A percentile compares a stretch with the other conserved stretches of the same genome.
phyloP scores from a whole-genome alignment of 1,284 basidiomycete genomes.

The Neotropicomus parvogracilis region DNA sequence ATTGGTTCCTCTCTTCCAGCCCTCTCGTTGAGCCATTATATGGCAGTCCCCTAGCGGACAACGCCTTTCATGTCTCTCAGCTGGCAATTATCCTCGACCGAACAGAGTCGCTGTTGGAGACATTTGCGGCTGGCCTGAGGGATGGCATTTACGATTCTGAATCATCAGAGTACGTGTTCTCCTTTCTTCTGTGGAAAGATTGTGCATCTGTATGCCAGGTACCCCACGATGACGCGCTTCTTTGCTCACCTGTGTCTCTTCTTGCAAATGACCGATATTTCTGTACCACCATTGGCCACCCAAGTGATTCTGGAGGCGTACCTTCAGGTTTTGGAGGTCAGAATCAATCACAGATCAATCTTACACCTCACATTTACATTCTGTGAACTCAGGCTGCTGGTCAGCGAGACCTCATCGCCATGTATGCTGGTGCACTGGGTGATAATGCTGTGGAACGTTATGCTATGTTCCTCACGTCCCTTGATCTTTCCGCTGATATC shows the following conservation, averaged over 20 bases:
- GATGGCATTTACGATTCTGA: constrained; percentile 46
- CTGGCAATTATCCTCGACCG: constrained; percentile 80
- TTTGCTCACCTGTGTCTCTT: constrained; percentile 95
- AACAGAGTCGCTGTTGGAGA: constrained; percentile 65
- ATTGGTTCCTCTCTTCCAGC: neutral
- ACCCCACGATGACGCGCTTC: constrained; percentile 76
- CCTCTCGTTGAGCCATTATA: constrained; percentile 2
- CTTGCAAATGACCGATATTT: constrained; percentile 76
- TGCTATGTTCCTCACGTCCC: constrained; percentile 83
- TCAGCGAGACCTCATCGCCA: constrained; percentile 83
- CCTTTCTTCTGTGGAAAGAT: neutral
- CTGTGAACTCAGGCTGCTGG: constrained; percentile 54
- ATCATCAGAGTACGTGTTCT: constrained; percentile 59
- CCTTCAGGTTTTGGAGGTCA: constrained; percentile 80
- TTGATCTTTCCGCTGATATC: constrained; percentile 68
- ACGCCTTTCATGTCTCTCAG: constrained; percentile 87
- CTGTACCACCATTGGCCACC: constrained; percentile 69
- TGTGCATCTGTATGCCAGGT: constrained; percentile 39
- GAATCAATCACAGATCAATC: constrained; percentile 13
- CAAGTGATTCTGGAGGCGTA: constrained; percentile 89
- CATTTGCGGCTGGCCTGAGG: constrained; percentile 63
- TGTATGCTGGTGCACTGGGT: constrained; percentile 92
- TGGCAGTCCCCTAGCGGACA: constrained; percentile 60
- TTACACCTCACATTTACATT: neutral
- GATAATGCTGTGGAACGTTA: constrained; percentile 91